A percentile compares a stretch with the other conserved stretches of the same genome.
Conservation (phyloP, 108 stramenopile species). For the Heterococcus sp. region DNA sequence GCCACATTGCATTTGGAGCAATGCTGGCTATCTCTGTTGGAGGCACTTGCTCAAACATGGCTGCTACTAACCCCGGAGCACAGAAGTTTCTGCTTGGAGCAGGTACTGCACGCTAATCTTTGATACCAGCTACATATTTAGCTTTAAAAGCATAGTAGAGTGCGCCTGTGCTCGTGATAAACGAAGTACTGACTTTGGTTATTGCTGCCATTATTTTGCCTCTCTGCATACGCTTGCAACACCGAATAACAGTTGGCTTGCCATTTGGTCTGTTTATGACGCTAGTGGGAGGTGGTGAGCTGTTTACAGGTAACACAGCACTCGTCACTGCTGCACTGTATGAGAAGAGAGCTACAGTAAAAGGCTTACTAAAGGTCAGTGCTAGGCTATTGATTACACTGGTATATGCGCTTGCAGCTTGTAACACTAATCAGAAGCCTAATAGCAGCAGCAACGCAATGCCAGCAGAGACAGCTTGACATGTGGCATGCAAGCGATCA, state of each 20-base stretch:
- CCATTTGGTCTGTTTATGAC: constrained; percentile 41
- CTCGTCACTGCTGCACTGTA: constrained; percentile 24
- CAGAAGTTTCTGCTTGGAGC: background rate
- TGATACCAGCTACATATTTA: no score
- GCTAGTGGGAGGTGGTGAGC: constrained; percentile 28
- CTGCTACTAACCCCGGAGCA: background rate
- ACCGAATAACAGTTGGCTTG: constrained; percentile 25
- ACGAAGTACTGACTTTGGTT: no score
- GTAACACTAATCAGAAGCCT: background rate
- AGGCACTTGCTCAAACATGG: constrained; percentile 2
- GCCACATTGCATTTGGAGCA: constrained; percentile 32
- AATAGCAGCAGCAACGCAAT: background rate
- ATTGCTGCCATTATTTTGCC: no score
- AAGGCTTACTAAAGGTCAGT: background rate
- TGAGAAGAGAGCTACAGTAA: constrained; percentile 14
- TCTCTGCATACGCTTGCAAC: no score
- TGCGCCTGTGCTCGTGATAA: no score
- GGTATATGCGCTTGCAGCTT: background rate
- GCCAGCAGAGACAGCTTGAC: background rate
- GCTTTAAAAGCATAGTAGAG: no score
- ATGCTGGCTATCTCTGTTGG: constrained; percentile 19
- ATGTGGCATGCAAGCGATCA: background rate
- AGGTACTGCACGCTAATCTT: no score
- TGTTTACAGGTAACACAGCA: constrained; percentile 44
- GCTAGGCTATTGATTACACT: background rate